Conservation (phyloP, 768 basidiomycete species). For the Scleroderma citrinum region DNA sequence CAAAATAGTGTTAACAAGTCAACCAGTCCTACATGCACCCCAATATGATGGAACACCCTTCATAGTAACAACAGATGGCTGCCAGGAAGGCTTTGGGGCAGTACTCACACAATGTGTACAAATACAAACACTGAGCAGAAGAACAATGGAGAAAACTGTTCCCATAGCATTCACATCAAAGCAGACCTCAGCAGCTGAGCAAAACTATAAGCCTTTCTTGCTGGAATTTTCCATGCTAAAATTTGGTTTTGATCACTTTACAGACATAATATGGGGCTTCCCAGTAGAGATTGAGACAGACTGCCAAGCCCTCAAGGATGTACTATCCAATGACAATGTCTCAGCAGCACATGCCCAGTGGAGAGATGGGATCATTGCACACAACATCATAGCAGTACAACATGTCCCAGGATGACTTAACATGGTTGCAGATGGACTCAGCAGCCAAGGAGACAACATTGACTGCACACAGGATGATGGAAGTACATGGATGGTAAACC, state of each 20-base stretch:
- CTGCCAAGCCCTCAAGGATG: slow-evolving; percentile 19
- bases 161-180: slow-evolving; percentile 26
- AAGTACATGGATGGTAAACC: too few species aligned
- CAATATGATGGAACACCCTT: slow-evolving; percentile 11
- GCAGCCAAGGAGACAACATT: too few species aligned
- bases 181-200: slow-evolving; percentile 25
- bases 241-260: slow-evolving; percentile 27
- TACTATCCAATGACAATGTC: slow-evolving; percentile 20
- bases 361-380: too few species aligned
- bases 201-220: slow-evolving; percentile 29
- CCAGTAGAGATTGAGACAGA: too few species aligned
- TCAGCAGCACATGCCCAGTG: slow-evolving; percentile 12
- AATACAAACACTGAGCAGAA: background rate
- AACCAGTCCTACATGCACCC: slow-evolving; percentile 12
- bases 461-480: too few species aligned
- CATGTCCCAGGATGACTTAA: too few species aligned
- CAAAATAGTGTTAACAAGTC: too few species aligned
- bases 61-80: slow-evolving; percentile 17
- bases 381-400: too few species aligned
- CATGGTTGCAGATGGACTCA: too few species aligned
- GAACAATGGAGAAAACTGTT: too few species aligned
- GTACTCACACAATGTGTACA: slow-evolving; percentile 10
- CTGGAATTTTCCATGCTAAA: slow-evolving; percentile 36
- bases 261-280: slow-evolving; percentile 23
- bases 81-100: too few species aligned